Base-by-base conservation (phyloP, 257 asterid genomes). In the Solanum sitiens region DNA sequence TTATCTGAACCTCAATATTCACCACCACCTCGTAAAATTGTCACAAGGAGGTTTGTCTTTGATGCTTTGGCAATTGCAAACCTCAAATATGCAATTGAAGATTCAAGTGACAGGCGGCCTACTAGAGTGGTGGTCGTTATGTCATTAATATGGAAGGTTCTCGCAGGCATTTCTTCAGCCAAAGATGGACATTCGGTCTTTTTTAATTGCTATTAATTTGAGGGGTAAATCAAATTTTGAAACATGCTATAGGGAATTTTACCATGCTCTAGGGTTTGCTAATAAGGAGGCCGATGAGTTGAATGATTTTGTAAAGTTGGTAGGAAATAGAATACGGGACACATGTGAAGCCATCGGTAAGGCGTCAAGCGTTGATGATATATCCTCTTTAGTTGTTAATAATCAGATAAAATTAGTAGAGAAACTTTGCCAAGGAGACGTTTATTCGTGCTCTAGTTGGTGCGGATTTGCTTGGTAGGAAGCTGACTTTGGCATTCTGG, bases 391-490 rank as follows among this genome's bases (percentile, higher is more conserved):
- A 6, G 2, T 6, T 65, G 0, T 25, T 65, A 25, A 65, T 2
- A 11, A 5, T 4, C 2, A 2, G 0, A 25, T 2, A 65, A 13
- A 45, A 50, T 50, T 47, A 47, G 14, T 47, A 27, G 59, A 47
- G 59, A 47, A 47, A 47, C 14, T 47, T 47, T 20, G 14, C 59
- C 59, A 47, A 47, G 59, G 59, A 47, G 59, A 47, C 30, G 30
- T 27, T 27, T 27, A 27, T 27, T 27, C 30, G 30, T 27, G 30
- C 30, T 27, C 67, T 18, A 89, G 92, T 72, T 86, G 89, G 92
- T 91, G 90, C 53, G 12, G 12, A 45, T 45, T 45, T 0, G 18
- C 53, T 12, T 25, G 45, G 61, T 45, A 87, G 56, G 90, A 87
- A 35, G 88, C 82, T 2, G 94, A n/a, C n/a, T n/a, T n/a, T n/a